Base-by-base conservation (phyloP, 768 basidiomycete species). In the Kwoniella sp. region DNA sequence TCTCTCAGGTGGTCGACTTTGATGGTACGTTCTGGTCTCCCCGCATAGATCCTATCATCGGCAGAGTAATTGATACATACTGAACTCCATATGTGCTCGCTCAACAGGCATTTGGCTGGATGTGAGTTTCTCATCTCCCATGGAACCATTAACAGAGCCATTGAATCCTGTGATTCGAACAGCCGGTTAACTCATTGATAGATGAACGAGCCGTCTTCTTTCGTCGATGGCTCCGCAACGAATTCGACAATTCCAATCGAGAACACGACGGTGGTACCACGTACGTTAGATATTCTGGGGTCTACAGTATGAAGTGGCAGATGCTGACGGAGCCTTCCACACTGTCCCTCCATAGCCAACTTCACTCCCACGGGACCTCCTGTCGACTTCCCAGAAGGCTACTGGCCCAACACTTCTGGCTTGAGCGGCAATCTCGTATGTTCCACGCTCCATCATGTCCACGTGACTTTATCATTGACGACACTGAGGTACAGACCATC, bases 151-250 rank as follows among this genome's bases (percentile, higher is more conserved):
- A 51, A 29, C 34, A 4, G 4, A 34, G 12, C n/a, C 31, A 54
- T 30, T 29, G 28, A 3, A n/a, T n/a, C n/a, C n/a, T 22, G 22
- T 38, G 23, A 37, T 15, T 38, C 5, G 34, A 38, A 47, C 11
- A 55, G 26, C n/a, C 50, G 17, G 26, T 31, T 15, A 31, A 20
- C 26, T 5, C 22, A 34, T 8, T 30, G n/a, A 0, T 86, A 88
- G 73, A 87, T 88, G 87, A 88, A 89, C 65, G 88, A 89, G 65
- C 79, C 83, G 15, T 85, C 83, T n/a, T 87, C 86, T 0, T 89
- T 89, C 78, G 88, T 87, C 72, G 83, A 84, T 55, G 83, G 85
- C 4, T 87, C 72, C 2, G 63, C 63, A 13, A 60, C 52, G 4
- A 69, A 69, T 28, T 69, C 67, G 2, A 65, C 67, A 0, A 47